Percentiles rank a stretch among this genome's conserved stretches.
phyloP scores from a whole-genome alignment of 139 green algal genomes.

The Haematococcus lacustris region DNA sequence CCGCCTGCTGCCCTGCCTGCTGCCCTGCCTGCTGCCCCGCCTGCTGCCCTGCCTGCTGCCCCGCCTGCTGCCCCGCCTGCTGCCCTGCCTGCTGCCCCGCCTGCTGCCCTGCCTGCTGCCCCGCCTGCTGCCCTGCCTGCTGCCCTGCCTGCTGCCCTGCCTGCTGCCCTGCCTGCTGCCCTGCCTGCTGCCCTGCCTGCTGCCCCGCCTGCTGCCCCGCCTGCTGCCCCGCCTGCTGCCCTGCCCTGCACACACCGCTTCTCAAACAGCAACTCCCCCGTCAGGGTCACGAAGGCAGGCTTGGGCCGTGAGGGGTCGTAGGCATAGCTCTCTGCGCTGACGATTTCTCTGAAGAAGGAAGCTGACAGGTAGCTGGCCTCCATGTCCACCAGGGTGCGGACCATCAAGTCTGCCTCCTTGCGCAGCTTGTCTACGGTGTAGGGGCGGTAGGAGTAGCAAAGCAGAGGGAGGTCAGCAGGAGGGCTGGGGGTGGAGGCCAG shows the following conservation, averaged over 20 bases:
- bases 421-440: slow-evolving; percentile 28
- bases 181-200: no score
- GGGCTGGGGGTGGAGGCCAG: neutral
- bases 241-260: slow-evolving; percentile 21
- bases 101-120: no score
- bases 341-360: slow-evolving; percentile 84
- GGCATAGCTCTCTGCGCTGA: slow-evolving; percentile 54
- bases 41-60: no score
- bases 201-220: no score
- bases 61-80: no score
- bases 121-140: no score
- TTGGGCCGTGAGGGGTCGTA: slow-evolving; percentile 46
- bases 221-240: no score
- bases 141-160: no score
- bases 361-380: slow-evolving; percentile 86
- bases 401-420: slow-evolving; percentile 42
- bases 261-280: slow-evolving; percentile 38
- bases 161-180: no score
- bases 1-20: no score
- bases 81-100: no score
- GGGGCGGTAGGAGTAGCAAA: neutral
- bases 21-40: no score
- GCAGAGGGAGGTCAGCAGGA: neutral
- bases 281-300: slow-evolving; percentile 44
- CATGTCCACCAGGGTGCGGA: slow-evolving; percentile 87